A percentile compares a stretch with the other conserved stretches of the same genome.
phyloP scores from a whole-genome alignment of 768 basidiomycete genomes.

The Dioszegia hungarica region DNA sequence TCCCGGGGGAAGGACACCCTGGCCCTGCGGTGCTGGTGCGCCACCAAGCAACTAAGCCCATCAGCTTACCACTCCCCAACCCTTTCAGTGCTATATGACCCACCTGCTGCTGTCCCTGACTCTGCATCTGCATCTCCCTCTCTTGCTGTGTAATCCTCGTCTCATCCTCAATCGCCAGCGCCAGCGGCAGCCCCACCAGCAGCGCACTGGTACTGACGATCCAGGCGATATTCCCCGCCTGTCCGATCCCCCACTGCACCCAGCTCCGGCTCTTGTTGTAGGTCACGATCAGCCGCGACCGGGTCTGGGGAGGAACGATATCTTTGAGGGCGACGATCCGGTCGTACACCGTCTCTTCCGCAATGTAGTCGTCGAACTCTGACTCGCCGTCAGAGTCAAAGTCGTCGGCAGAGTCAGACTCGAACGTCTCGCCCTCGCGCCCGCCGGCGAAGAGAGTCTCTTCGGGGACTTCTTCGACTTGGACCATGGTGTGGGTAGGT shows the following conservation, averaged over 20 bases:
- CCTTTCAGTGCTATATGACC: conserved; percentile 25
- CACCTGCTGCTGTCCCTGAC: conserved; percentile 87
- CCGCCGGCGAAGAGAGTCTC: conserved; percentile 49
- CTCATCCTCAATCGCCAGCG: conserved; percentile 91
- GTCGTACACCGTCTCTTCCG: conserved; percentile 75
- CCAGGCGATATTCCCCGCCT: conserved; percentile 88
- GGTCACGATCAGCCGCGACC: conserved; percentile 65
- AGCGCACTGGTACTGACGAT: conserved; percentile 88
- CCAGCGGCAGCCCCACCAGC: conserved; percentile 87
- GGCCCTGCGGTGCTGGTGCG: conserved; percentile 1
- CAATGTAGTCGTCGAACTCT: conserved; percentile 53
- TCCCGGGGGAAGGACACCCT: conserved; percentile 73
- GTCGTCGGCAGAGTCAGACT: conserved; percentile 54
- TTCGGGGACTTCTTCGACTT: conserved; percentile 68
- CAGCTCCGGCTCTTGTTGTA: conserved; percentile 61
- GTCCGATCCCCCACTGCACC: conserved; percentile 63
- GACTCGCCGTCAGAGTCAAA: conserved; percentile 66
- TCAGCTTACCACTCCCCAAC: not conserved
- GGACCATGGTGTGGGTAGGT: conserved; percentile 63
- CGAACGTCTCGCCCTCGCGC: conserved; percentile 59
- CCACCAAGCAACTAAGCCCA: conserved; percentile 62
- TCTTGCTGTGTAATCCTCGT: conserved; percentile 90
- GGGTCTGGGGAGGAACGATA: conserved; percentile 87
- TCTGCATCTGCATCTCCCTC: conserved; percentile 86
- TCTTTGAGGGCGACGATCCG: conserved; percentile 87